Evolutionary conservation across 2,329 filamentous ascomycete genomes (phyloP).

Genomic region (Aspergillus pseudonomiae): DNA sequence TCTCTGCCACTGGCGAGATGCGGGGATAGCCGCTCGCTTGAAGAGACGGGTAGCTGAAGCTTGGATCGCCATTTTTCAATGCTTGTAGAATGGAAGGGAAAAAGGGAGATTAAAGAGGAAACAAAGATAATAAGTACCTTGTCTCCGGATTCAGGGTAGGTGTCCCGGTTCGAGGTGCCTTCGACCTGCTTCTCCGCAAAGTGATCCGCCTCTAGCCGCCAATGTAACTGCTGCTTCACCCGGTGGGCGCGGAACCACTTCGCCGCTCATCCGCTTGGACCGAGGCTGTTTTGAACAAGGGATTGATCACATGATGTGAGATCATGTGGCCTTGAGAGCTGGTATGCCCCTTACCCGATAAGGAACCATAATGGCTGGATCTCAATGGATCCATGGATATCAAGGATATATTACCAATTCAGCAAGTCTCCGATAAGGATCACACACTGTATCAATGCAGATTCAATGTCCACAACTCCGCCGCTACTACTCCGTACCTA

Average conservation of each 20-base stretch:
- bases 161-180: background rate
- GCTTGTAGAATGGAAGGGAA: background rate
- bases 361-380: background rate
- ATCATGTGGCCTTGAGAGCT: background rate
- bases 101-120: background rate
- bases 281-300: conserved; percentile 28
- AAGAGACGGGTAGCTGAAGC: conserved; percentile 30
- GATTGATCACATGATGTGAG: conserved; percentile 15
- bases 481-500: too few species aligned
- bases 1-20: conserved; percentile 51
- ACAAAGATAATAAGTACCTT: conserved; percentile 3
- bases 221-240: background rate
- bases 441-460: too few species aligned
- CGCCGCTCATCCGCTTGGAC: conserved; percentile 24
- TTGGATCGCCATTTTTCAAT: conserved; percentile 27
- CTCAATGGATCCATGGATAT: too few species aligned
- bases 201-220: conserved; percentile 30
- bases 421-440: too few species aligned
- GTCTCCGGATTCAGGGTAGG: conserved; percentile 5
- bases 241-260: background rate
- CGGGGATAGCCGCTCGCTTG: conserved; percentile 38
- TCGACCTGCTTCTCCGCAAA: conserved; percentile 16
- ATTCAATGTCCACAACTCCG: too few species aligned
- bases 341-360: background rate
- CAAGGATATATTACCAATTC: too few species aligned